Percentiles rank a stretch among this genome's conserved stretches.
phyloP scores from a whole-genome alignment of 768 basidiomycete species.

The Mycena alexandri region DNA sequence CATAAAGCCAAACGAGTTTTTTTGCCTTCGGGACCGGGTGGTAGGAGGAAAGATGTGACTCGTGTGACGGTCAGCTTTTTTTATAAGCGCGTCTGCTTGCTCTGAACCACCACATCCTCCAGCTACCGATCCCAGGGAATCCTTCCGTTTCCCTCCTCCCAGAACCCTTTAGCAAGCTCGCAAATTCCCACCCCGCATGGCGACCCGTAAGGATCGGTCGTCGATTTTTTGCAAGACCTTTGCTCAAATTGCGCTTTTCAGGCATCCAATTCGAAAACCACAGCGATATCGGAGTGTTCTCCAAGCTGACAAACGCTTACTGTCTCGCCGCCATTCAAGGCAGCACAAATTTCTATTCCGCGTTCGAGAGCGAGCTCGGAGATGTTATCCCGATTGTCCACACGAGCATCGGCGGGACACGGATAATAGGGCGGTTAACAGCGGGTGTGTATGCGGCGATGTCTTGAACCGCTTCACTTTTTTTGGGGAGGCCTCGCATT shows the following conservation, averaged over 20 bases:
- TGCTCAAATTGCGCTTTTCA: slow-evolving; percentile 44
- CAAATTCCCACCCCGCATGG: slow-evolving; percentile 57
- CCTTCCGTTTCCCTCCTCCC: not conserved
- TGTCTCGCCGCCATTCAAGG: slow-evolving; percentile 94
- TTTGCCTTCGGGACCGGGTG: too few relatives aligned
- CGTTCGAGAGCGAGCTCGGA: slow-evolving; percentile 93
- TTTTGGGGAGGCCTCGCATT: too few relatives aligned
- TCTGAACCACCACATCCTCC: not conserved
- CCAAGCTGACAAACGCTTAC: slow-evolving; percentile 98
- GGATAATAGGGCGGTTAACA: slow-evolving; percentile 93
- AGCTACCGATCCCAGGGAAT: too few relatives aligned
- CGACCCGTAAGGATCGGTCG: slow-evolving; percentile 69
- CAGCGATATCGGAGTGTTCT: slow-evolving; percentile 96
- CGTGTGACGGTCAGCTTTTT: too few relatives aligned
- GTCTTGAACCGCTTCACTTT: slow-evolving; percentile 6
- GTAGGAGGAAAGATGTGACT: too few relatives aligned
- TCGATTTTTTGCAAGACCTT: slow-evolving; percentile 17
- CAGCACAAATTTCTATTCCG: slow-evolving; percentile 97
- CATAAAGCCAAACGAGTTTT: too few relatives aligned
- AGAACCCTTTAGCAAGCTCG: not conserved
- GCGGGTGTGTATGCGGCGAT: slow-evolving; percentile 70
- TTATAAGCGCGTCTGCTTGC: too few relatives aligned
- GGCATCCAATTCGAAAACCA: slow-evolving; percentile 95
- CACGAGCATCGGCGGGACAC: slow-evolving; percentile 93
- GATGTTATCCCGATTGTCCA: slow-evolving; percentile 97